Evolutionary conservation across 1,139 yeast genomes (phyloP).

Genomic region (Taphrina wiesneri): DNA sequence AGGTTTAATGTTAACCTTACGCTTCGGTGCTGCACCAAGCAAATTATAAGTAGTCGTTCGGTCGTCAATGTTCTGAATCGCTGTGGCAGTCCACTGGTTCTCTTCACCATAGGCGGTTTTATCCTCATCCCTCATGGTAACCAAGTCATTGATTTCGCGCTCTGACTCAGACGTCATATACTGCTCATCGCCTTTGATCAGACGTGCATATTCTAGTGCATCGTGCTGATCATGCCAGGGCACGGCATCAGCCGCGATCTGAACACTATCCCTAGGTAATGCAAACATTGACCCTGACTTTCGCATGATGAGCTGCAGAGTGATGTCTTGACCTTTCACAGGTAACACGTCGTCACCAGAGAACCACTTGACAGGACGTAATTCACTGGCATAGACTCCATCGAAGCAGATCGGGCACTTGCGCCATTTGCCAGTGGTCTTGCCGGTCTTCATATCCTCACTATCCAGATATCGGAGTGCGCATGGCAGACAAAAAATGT

Average conservation of each 20-base stretch:
- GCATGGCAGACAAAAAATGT: constrained; percentile 82
- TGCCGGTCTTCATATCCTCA: constrained; percentile 39
- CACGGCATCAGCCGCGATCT: constrained; percentile 38
- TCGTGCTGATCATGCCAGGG: constrained; percentile 46
- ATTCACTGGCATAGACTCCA: constrained; percentile 58
- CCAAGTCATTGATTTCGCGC: constrained; percentile 57
- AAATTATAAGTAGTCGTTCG: constrained; percentile 32
- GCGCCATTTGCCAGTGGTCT: constrained; percentile 50
- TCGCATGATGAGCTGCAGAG: constrained; percentile 70
- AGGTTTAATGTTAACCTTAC: background rate
- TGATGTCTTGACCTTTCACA: constrained; percentile 58
- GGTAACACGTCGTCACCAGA: constrained; percentile 67
- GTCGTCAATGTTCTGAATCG: constrained; percentile 47
- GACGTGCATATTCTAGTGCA: constrained; percentile 55
- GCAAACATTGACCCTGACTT: constrained; percentile 63
- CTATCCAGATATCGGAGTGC: constrained; percentile 64
- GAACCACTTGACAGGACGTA: constrained; percentile 67
- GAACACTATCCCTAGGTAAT: constrained; percentile 54
- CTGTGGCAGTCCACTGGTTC: constrained; percentile 58
- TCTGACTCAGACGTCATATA: constrained; percentile 59
- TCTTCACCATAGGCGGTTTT: constrained; percentile 59
- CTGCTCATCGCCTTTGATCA: constrained; percentile 62
- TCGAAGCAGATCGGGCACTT: constrained; percentile 88
- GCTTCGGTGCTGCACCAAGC: constrained; percentile 36
- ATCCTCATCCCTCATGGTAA: constrained; percentile 57